A percentile compares a stretch with the other conserved stretches of the same genome.
Evolutionary conservation across 148 eudicot species (phyloP).

Genomic region (Rhododendron kiyosumense): DNA sequence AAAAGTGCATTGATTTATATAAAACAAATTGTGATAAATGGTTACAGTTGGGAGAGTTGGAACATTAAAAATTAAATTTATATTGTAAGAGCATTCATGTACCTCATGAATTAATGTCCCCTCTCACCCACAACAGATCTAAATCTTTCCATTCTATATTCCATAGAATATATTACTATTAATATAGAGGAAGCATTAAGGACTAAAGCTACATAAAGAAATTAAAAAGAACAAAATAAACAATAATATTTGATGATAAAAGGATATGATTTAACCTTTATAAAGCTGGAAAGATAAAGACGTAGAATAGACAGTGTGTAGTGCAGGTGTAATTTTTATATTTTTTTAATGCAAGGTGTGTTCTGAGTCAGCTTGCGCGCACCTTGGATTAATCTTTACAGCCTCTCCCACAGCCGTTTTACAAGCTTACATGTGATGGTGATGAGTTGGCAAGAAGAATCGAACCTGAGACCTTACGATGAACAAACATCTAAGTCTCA

Average conservation of each 20-base stretch:
- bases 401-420: too few species aligned
- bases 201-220: background rate
- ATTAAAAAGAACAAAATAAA: background rate
- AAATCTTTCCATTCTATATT: background rate
- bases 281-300: conserved; percentile 4
- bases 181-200: background rate
- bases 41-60: too few species aligned
- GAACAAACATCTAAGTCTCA: too few species aligned
- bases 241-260: background rate
- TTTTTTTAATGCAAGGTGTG: too few species aligned
- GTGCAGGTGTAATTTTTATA: background rate
- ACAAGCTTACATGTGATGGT: too few species aligned
- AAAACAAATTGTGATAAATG: too few species aligned
- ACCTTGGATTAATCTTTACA: too few species aligned
- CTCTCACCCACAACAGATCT: background rate
- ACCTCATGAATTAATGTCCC: background rate
- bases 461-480: too few species aligned
- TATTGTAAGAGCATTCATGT: background rate
- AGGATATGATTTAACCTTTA: background rate
- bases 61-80: too few species aligned
- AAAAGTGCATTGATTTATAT: too few species aligned
- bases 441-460: too few species aligned
- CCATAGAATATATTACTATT: background rate
- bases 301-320: background rate
- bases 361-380: too few species aligned